A percentile compares a stretch with the other conserved stretches of the same genome.
These are phyloP conservation scores for Phaeotremella skinneri DNA, from an alignment of 768 basidiomycete species.

Conservation along the genomic window DNA sequence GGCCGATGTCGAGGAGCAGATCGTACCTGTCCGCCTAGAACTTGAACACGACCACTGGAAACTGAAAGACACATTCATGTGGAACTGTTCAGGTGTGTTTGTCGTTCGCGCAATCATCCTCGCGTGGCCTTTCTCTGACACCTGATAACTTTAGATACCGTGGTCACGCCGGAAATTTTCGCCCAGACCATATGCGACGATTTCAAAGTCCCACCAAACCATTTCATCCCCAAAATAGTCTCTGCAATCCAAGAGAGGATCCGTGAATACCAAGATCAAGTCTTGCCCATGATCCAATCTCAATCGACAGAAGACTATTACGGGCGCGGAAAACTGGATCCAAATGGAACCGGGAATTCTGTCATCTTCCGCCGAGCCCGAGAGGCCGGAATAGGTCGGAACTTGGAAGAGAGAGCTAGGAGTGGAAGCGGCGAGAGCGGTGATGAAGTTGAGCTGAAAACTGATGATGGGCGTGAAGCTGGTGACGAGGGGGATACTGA, in stretches of 20 bases:
- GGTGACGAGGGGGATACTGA: constrained; percentile 10
- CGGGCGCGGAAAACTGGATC: constrained; percentile 66
- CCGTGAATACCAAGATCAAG: constrained; percentile 54
- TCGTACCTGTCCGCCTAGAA: constrained; percentile 93
- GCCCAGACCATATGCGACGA: constrained; percentile 90
- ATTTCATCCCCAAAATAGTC: constrained; percentile 68
- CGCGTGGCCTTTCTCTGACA: not conserved
- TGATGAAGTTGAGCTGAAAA: no score
- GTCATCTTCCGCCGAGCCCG: constrained; percentile 26
- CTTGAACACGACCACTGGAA: constrained; percentile 91
- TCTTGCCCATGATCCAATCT: constrained; percentile 31
- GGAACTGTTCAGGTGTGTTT: constrained; percentile 87
- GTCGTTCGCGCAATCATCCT: not conserved
- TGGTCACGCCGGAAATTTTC: constrained; percentile 84
- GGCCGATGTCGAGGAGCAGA: constrained; percentile 61
- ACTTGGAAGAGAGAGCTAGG: constrained; percentile 43
- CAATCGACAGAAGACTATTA: constrained; percentile 52
- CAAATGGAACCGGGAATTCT: constrained; percentile 63
- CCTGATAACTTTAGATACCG: constrained; percentile 65
- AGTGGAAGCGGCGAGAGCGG: constrained; percentile 33
- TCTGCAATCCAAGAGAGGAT: constrained; percentile 73
- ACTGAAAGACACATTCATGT: constrained; percentile 93
- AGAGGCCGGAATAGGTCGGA: constrained; percentile 22
- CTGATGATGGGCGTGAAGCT: constrained; percentile 31
- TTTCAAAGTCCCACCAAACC: constrained; percentile 66